Evolutionary conservation across 164 flowering plant species (phyloP).

Genomic region (Paratinospora sagittata): DNA sequence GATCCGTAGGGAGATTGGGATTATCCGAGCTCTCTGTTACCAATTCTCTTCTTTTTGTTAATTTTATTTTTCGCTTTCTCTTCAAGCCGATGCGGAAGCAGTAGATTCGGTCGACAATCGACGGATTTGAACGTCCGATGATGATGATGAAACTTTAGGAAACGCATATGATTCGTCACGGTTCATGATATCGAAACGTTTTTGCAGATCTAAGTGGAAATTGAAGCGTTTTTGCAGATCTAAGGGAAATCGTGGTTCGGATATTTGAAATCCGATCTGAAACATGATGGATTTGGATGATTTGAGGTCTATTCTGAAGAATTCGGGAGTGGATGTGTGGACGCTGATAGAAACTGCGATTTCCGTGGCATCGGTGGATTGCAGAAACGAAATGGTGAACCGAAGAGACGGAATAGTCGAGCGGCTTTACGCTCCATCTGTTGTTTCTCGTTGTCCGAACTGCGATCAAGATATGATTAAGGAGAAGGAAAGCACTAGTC

Average conservation of each 20-base stretch:
- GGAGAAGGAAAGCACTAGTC: slow-evolving; percentile 6
- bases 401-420: slow-evolving; percentile 78
- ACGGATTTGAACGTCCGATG: no score
- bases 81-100: no score
- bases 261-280: not conserved
- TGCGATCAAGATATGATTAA: slow-evolving; percentile 24
- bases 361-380: slow-evolving; percentile 59
- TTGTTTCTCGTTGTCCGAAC: slow-evolving; percentile 29
- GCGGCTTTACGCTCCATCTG: slow-evolving; percentile 40
- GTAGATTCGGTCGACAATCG: no score
- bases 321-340: slow-evolving; percentile 72
- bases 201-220: not conserved
- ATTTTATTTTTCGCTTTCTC: no score
- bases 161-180: no score
- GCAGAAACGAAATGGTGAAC: slow-evolving; percentile 47
- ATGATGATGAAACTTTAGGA: no score
- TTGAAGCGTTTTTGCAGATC: slow-evolving; percentile 4
- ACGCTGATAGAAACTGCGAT: slow-evolving; percentile 71
- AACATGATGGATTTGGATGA: slow-evolving; percentile 71
- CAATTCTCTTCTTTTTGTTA: no score
- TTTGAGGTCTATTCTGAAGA: slow-evolving; percentile 53
- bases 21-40: no score
- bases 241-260: not conserved
- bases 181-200: not conserved
- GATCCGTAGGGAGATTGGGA: no score